Evolutionary conservation across 192 early-diverging fungal genomes (phyloP).

Genomic region (Allomyces arbusculus): DNA sequence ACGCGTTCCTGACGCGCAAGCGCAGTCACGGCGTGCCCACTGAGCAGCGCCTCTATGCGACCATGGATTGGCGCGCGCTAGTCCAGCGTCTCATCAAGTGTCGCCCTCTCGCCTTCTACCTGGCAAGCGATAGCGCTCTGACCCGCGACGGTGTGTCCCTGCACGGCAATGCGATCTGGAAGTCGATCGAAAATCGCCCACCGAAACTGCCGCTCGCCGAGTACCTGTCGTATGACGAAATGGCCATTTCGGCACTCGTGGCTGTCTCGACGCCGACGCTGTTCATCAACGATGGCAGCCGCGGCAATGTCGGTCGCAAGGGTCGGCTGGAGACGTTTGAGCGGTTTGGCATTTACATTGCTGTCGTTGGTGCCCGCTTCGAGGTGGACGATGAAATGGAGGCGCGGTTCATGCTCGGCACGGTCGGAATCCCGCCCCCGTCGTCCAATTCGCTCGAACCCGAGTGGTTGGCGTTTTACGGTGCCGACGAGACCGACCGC

Average conservation of each 20-base stretch:
- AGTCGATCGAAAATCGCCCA: not conserved
- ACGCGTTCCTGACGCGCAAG: slow-evolving; percentile 7
- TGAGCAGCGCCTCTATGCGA: slow-evolving; percentile 6
- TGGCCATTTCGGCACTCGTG: slow-evolving; percentile 11
- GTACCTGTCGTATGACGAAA: slow-evolving; percentile 18
- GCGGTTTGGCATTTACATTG: slow-evolving; percentile 7
- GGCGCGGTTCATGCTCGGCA: not conserved
- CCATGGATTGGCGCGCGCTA: slow-evolving; percentile 1
- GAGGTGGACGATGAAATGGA: slow-evolving; percentile 11
- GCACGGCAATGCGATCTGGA: not conserved
- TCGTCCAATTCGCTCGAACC: no score
- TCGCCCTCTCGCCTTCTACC: slow-evolving; percentile 11
- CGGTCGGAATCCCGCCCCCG: no score
- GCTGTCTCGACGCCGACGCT: slow-evolving; percentile 9
- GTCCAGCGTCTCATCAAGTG: slow-evolving; percentile 7
- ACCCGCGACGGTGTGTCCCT: not conserved
- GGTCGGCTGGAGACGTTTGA: not conserved
- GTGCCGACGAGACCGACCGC: no score
- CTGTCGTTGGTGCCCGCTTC: slow-evolving; percentile 14
- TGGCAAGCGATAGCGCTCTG: slow-evolving; percentile 6
- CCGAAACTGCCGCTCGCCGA: slow-evolving; percentile 4
- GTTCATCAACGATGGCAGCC: slow-evolving; percentile 14
- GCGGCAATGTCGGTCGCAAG: slow-evolving; percentile 4
- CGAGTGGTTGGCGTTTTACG: no score
- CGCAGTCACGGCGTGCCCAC: not conserved